Evolutionary conservation across 2,329 filamentous ascomycete species (phyloP), one percentile per base, ranked within the genome.

Genomic region (Colletotrichum graminicola): DNA sequence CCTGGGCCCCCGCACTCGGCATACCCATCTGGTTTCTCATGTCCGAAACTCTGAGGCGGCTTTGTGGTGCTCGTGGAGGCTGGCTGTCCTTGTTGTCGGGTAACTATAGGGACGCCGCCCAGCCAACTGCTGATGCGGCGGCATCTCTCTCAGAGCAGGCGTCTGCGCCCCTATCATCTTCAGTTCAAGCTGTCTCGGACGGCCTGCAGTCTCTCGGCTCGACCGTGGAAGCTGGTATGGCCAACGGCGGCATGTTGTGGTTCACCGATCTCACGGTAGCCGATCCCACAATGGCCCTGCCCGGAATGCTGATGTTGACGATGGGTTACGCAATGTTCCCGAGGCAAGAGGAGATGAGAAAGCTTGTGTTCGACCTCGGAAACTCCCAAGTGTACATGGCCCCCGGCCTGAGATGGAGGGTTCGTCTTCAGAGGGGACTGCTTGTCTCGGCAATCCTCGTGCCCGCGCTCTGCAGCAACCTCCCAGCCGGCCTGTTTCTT

Each of bases 211-310:
- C 63, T 72, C 72, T 67, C 73, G 79, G 65, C 74, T 79, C 47
- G 78, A 86, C 54, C 78, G 43, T 62, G 23, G 70, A 71, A 26
- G 34, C 60, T 10, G 63, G 82, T 1, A 75, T 90, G n/a, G 75
- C 80, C 0, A 80, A 84, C 0, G 88, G 85, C 6, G 88, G 88
- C 34, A 83, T 81, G 51, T 79, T 89, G 21, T 90, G 88, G 87
- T 89, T 90, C 75, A 79, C 82, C 2, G 85, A 90, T 73, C 82
- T 90, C 32, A 85, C 84, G 8, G 83, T 76, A 39, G 79, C 84
- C 41, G 88, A 90, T 71, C 87, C 88, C 84, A 84, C 67, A 80
- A 83, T 67, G 77, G 84, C 36, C 81, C 90, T 0, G 87, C 88
- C 3, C n/a, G 36, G 32, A 1, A 45, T 67, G 14, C 62, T 69